phyloP scores from a whole-genome alignment of 768 basidiomycete species.

The Lactarius trivialis region DNA sequence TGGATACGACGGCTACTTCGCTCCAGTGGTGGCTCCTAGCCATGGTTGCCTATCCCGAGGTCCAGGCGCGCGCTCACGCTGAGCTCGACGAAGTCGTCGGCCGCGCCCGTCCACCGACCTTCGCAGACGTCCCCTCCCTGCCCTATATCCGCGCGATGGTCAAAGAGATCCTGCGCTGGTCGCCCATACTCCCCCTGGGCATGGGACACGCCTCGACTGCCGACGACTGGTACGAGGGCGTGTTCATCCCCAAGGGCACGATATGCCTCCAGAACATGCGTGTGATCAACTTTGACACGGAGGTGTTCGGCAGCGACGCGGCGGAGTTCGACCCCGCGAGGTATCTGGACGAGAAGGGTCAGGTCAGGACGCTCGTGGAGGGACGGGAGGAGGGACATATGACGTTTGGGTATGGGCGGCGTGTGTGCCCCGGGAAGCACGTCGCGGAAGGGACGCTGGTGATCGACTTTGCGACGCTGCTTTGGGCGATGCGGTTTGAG shows the following conservation, averaged over 20 bases:
- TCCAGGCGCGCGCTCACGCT: not conserved
- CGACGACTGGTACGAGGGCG: not conserved
- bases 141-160: not conserved
- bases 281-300: not conserved
- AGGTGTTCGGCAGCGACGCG: not conserved
- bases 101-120: not conserved
- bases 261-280: not conserved
- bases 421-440: not conserved
- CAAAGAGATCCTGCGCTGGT: not conserved
- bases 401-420: not conserved
- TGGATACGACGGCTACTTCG: not conserved
- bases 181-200: slow-evolving; percentile 1
- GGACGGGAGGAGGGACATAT: not conserved
- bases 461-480: too few relatives aligned
- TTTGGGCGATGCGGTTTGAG: too few relatives aligned
- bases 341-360: not conserved
- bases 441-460: too few relatives aligned
- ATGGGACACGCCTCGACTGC: not conserved
- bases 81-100: not conserved
- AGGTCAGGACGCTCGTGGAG: not conserved
- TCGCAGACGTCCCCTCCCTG: not conserved
- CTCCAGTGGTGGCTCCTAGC: not conserved
- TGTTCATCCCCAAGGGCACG: not conserved
- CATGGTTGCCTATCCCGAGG: not conserved
- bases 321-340: not conserved